phyloP scores from a whole-genome alignment of 148 eudicot genomes.

The Drosera capensis region DNA sequence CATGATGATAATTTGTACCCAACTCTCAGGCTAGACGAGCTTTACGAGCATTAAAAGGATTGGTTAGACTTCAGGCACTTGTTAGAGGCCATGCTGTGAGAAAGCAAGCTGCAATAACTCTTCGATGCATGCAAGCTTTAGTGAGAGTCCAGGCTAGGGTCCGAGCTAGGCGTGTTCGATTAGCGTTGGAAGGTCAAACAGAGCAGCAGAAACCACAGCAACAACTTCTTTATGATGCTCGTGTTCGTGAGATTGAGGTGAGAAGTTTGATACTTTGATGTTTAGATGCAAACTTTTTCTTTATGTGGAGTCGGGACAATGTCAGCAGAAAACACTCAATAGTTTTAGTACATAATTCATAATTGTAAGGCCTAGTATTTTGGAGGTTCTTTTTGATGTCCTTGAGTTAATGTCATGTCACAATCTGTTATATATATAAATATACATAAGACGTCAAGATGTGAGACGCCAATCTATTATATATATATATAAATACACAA shows the following conservation, averaged over 20 bases:
- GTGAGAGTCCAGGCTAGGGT: conserved; percentile 99
- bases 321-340: too few relatives aligned
- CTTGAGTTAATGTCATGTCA: too few relatives aligned
- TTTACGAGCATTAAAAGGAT: conserved; percentile 77
- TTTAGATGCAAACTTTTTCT: too few relatives aligned
- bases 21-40: conserved; percentile 84
- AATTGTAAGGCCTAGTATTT: too few relatives aligned
- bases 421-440: too few relatives aligned
- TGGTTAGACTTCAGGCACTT: conserved; percentile 96
- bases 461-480: too few relatives aligned
- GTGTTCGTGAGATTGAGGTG: conserved; percentile 84
- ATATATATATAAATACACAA: too few relatives aligned
- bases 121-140: conserved; percentile 95
- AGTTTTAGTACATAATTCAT: too few relatives aligned
- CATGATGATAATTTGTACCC: conserved; percentile 4
- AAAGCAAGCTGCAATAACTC: conserved; percentile 96
- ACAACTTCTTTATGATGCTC: conserved; percentile 60
- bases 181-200: conserved; percentile 75
- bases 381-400: too few relatives aligned
- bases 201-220: conserved; percentile 53
- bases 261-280: conserved; percentile 5
- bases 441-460: too few relatives aligned
- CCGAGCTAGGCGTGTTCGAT: conserved; percentile 89
- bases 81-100: conserved; percentile 97
- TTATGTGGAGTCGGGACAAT: too few relatives aligned